Evolutionary conservation across 345 rosid species (phyloP), one percentile per base, ranked within the genome.

Genomic region (Lepidium aucheri): DNA sequence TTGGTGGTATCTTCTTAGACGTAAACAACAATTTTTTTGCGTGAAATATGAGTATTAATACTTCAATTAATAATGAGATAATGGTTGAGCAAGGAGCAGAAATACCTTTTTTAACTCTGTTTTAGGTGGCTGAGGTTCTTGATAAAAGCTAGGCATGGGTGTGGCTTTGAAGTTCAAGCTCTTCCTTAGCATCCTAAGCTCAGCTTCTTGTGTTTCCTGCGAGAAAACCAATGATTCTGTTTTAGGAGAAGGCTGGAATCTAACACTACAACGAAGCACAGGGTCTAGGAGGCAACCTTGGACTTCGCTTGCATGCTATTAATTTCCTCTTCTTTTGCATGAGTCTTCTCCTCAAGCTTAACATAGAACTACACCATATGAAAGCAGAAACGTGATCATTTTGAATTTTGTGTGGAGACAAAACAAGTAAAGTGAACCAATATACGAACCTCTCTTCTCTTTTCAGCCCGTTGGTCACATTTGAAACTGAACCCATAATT

Each of bases 391-490:
- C 41, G 68, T 9, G 20, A 46, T 55, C 10, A 28, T 69, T n/a
- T 10, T 2, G 22, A 47, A 38, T 15, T n/a, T 22, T 51, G 38
- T 45, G 3, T 22, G 28, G 11, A 54, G 51, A 30, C 44, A 45
- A 60, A 35, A 59, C 39, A 53, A 45, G 30, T 13, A 20, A 18
- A 2, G 71, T 44, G 59, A 51, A 40, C 43, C 17, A 12, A 49
- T 77, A 76, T 47, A 55, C 84, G 14, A 63, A 95, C 99, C 98
- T 95, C 99, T 81, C 61, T 91, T 67, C 99, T 84, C 84, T 87
- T 95, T 74, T 95, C 99, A 73, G 99, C 99, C 39, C 99, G 87
- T 78, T 89, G 95, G 76, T 84, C 91, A 74, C 99, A 95, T 81
- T 75, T 87, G 65, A 95, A 95, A 74, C 96, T 95, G 84, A 95